Base-by-base conservation (phyloP, 1,139 yeast genomes). In the Geotrichum klebahnii region DNA sequence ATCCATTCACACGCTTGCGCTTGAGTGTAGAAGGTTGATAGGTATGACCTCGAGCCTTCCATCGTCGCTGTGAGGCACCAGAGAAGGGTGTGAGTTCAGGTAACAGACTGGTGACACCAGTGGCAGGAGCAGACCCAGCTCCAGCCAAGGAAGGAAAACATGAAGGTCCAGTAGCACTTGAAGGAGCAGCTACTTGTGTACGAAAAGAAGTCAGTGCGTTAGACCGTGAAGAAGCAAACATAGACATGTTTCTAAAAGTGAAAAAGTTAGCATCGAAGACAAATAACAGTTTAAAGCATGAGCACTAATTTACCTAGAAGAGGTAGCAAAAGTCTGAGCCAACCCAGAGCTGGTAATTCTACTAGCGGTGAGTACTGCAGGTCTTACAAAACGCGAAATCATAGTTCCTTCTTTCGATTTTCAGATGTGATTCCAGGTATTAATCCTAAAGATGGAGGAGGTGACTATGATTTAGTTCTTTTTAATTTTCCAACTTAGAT, bases 11-110 rank as follows among this genome's bases (percentile, higher is more conserved):
- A 69, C 96, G 82, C 74, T 92, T 92, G 67, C 97, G 79, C 66
- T 86, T 88, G 57, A 87, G 73, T 1, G 95, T 89, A 53, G 90
- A 84, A 42, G 98, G 97, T 68, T 90, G 97, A 69, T 84, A 92
- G 20, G 96, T 88, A 70, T 88, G 85, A 69, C 98, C 98, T 73
- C 95, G 81, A 26, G 89, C 76, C 66, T 85, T 82, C 82, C 90
- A 83, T 72, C 96, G 79, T 37, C 59, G 54, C 46, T 63, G 66
- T 4, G 53, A 44, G 57, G 79, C 68, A 63, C 78, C 68, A 56
- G 45, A 16, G 22, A 50, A 14, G 57, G 40, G 48, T 53, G 57
- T 52, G 61, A 42, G 45, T 16, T 42, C 45, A 12, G 45, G 62
- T 35, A 51, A 57, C 39, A 40, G 36, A 50, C 52, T 31, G 47